phyloP scores from a whole-genome alignment of 2,329 filamentous ascomycete genomes.

The Aspergillus clavatus region DNA sequence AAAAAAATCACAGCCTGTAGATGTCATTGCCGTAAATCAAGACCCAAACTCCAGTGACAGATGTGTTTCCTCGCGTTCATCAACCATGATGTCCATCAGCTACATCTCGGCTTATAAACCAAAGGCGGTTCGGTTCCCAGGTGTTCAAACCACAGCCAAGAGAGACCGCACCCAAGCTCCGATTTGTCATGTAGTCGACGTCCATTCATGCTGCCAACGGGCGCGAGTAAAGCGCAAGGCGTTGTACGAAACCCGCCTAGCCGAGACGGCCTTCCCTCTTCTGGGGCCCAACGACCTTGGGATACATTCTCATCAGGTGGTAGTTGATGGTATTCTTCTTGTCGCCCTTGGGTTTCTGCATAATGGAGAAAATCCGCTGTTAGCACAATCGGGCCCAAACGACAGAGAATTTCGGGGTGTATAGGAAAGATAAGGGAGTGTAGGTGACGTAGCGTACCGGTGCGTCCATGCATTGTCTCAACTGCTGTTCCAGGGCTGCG shows the following conservation, averaged over 20 bases:
- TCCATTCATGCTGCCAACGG: too few species aligned
- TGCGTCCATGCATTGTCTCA: conserved; percentile 73
- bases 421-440: too few species aligned
- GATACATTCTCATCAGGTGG: conserved; percentile 74
- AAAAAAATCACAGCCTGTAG: conserved; percentile 17
- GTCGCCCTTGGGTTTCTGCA: conserved; percentile 51
- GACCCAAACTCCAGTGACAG: conserved; percentile 11
- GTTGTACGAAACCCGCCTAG: conserved; percentile 16
- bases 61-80: neutral
- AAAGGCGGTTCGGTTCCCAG: neutral
- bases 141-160: too few species aligned
- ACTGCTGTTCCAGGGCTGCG: conserved; percentile 54
- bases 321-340: conserved; percentile 85
- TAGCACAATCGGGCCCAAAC: conserved; percentile 1
- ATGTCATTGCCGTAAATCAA: conserved; percentile 1
- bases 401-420: neutral
- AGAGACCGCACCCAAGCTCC: too few species aligned
- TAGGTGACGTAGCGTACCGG: conserved; percentile 54
- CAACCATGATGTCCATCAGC: neutral
- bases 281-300: conserved; percentile 66
- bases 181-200: too few species aligned
- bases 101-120: conserved; percentile 13
- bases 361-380: conserved; percentile 4
- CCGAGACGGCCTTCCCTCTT: conserved; percentile 53
- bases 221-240: neutral